A percentile compares a stretch with the other conserved stretches of the same genome.
These are phyloP conservation scores for Chenopodium album DNA, from an alignment of 148 eudicot genomes.

Conservation along the genomic window DNA sequence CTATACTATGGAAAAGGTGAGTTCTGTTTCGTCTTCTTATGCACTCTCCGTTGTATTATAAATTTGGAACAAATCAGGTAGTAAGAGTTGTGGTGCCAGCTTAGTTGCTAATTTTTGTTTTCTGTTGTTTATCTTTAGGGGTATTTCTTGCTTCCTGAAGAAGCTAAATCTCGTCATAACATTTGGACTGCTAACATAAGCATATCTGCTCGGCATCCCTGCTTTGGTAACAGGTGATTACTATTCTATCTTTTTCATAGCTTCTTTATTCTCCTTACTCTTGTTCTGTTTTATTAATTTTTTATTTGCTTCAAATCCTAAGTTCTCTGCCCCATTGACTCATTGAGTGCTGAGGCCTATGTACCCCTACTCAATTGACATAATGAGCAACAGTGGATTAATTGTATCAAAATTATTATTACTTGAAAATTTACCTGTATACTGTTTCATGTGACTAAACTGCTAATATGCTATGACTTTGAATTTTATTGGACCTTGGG, in stretches of 20 bases:
- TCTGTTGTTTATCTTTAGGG: constrained; percentile 51
- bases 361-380: background rate
- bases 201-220: constrained; percentile 87
- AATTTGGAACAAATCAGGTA: background rate
- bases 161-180: constrained; percentile 67
- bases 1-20: constrained; percentile 87
- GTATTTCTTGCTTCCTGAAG: constrained; percentile 90
- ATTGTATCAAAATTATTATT: background rate
- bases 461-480: background rate
- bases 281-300: background rate
- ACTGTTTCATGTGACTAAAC: background rate
- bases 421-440: background rate
- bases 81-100: background rate
- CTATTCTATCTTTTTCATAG: background rate
- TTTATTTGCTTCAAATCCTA: background rate
- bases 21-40: background rate
- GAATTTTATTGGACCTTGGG: background rate
- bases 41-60: background rate
- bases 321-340: background rate
- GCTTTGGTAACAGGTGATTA: constrained; percentile 89
- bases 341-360: background rate
- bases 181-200: constrained; percentile 73
- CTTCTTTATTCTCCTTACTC: background rate
- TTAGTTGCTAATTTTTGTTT: constrained; percentile 2
- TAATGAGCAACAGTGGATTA: background rate